phyloP scores from a whole-genome alignment of 116 monocot genomes.

The Papilionanthe hybrid region DNA sequence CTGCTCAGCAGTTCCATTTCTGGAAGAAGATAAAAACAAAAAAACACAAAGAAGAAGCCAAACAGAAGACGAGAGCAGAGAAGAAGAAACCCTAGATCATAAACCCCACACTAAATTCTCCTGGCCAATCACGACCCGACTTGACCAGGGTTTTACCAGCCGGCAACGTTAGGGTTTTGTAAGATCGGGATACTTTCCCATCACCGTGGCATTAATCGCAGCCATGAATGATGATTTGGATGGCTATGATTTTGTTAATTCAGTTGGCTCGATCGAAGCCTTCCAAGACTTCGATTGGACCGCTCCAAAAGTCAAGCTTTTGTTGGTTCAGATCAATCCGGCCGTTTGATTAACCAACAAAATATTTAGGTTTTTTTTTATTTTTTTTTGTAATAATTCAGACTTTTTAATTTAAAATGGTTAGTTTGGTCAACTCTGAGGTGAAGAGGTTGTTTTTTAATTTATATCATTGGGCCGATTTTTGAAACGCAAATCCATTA shows the following conservation, averaged over 20 bases:
- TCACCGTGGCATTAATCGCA: background rate
- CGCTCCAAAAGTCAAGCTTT: background rate
- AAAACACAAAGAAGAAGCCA: background rate
- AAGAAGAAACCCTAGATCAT: constrained; percentile 6
- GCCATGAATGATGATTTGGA: background rate
- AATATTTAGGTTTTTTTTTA: too few species aligned
- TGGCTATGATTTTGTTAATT: background rate
- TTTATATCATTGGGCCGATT: too few species aligned
- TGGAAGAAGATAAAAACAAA: background rate
- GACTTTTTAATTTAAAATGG: too few species aligned
- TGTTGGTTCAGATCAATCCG: background rate
- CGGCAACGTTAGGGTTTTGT: constrained; percentile 4
- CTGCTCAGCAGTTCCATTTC: constrained; percentile 27
- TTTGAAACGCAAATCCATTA: too few species aligned
- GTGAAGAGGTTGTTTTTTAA: too few species aligned
- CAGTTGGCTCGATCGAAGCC: background rate
- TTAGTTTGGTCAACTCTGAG: too few species aligned
- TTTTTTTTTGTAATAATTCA: too few species aligned
- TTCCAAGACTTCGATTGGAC: background rate
- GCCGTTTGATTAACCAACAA: too few species aligned
- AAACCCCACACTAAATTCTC: background rate
- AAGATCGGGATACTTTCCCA: background rate
- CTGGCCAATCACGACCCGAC: background rate
- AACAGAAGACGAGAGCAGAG: background rate
- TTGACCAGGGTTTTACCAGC: constrained; percentile 4